Evolutionary conservation across 352 stramenopile genomes (phyloP).

Genomic region (Thalassiosira gravida): DNA sequence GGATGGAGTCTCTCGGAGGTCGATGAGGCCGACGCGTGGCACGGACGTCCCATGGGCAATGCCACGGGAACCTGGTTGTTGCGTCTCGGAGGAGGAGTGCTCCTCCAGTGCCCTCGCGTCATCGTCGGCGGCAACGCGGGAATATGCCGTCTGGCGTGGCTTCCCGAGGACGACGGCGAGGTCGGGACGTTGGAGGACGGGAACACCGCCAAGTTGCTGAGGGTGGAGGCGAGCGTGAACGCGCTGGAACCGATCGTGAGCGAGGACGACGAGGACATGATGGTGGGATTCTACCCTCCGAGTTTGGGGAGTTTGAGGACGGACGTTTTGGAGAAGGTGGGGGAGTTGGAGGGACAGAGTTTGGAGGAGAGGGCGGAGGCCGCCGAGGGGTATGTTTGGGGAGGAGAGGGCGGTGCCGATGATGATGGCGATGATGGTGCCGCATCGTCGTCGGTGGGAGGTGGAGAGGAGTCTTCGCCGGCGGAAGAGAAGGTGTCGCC

Average conservation of each 20-base stretch:
- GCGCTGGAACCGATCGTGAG: constrained; percentile 76
- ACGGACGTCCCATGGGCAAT: constrained; percentile 79
- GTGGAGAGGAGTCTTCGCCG: background rate
- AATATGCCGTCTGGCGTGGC: constrained; percentile 79
- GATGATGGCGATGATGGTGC: background rate
- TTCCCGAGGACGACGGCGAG: constrained; percentile 71
- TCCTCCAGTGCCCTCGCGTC: constrained; percentile 77
- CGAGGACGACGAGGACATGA: constrained; percentile 67
- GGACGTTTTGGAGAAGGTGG: constrained; percentile 78
- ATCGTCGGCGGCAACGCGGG: constrained; percentile 60
- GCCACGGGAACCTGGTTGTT: constrained; percentile 65
- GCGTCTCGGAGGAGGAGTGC: constrained; percentile 64
- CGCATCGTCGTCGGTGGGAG: background rate
- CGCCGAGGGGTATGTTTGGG: constrained; percentile 47
- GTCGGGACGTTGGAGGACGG: constrained; percentile 42
- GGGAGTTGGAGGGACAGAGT: constrained; percentile 66
- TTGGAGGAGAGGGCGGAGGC: constrained; percentile 43
- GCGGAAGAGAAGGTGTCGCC: constrained; percentile 18
- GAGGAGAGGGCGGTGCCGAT: constrained; percentile 1
- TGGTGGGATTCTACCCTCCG: constrained; percentile 79
- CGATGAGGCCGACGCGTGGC: constrained; percentile 80
- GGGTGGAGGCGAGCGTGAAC: constrained; percentile 74
- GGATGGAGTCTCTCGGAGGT: constrained; percentile 77
- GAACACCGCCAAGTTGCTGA: constrained; percentile 59
- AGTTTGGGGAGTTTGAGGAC: constrained; percentile 73